Evolutionary conservation across 768 basidiomycete genomes (phyloP), one percentile per base, ranked within the genome.

Genomic region (Clitopilus hobsonii): DNA sequence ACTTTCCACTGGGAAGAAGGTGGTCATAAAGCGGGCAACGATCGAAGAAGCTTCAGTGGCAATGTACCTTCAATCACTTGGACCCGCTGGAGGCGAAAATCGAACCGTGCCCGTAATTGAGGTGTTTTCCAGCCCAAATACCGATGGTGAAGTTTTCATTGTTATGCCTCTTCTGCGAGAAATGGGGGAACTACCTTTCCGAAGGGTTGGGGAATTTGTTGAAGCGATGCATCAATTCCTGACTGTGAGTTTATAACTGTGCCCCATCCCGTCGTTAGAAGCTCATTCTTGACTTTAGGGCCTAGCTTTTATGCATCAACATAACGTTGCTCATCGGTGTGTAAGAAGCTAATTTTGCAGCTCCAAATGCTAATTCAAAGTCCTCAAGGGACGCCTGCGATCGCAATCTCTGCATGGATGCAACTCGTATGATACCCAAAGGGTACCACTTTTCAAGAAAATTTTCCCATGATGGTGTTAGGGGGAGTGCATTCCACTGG

Each of bases 331-430:
- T n/a, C 63, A 61, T 64, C 54, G 63, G 64, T 61, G 30, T n/a
- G n/a, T 30, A 22, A 32, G 14, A 26, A 49, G 23, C 20, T n/a
- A 14, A 28, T 14, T 2, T 30, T 23, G 4, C 3, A 29, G 22
- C 14, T 7, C 1, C 14, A 7, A 20, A 38, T 47, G 36, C 32
- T n/a, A 32, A 3, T 4, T 11, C 3, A 14, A 3, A 6, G 13
- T n/a, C 16, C 11, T 25, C 5, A 20, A 61, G 58, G 53, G 60
- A 61, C 26, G 32, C 54, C 30, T 56, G 55, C 16, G 23, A 24
- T 26, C 55, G 54, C 14, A 77, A 76, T 22, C 54, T 77, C 6
- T 69, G 74, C 69, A 67, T 73, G 69, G 72, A 74, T 38, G 64
- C 62, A 1, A 54, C 52, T 3, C 57, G 56, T 6, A 54, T 74